phyloP scores from a whole-genome alignment of 139 green algal genomes.

The Spirogloea muscicola region DNA sequence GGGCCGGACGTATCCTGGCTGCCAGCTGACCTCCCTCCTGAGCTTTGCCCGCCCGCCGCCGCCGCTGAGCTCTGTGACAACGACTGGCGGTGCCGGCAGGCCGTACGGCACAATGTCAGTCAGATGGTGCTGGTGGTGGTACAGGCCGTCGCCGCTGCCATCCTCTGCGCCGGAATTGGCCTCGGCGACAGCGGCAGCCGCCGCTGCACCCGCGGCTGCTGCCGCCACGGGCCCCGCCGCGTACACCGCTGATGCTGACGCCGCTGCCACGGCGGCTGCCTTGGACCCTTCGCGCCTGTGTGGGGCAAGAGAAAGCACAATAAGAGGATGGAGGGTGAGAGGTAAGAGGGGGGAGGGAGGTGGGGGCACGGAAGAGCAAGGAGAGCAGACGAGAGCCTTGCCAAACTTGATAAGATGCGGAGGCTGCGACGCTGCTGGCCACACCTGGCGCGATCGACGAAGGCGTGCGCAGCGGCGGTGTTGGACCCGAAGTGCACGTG shows the following conservation, averaged over 20 bases:
- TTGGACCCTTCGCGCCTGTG: too few species aligned
- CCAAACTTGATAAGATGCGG: background rate
- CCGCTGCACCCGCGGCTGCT: slow-evolving; percentile 17
- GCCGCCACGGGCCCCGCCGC: slow-evolving; percentile 24
- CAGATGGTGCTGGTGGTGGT: too few species aligned
- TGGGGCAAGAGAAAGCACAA: too few species aligned
- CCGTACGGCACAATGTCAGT: background rate
- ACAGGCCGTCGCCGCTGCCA: background rate
- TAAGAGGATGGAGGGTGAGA: too few species aligned
- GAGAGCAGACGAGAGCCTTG: background rate
- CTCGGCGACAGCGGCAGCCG: slow-evolving; percentile 18
- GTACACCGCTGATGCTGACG: slow-evolving; percentile 51
- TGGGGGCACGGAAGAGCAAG: background rate
- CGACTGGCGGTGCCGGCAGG: too few species aligned
- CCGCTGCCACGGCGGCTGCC: slow-evolving; percentile 33
- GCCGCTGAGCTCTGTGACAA: too few species aligned
- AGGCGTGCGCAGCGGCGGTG: slow-evolving; percentile 51
- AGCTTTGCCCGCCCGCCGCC: too few species aligned
- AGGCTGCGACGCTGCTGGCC: background rate
- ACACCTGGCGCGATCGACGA: slow-evolving; percentile 47
- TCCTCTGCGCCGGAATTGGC: too few species aligned
- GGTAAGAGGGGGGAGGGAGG: background rate
- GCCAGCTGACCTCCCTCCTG: too few species aligned
- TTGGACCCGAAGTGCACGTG: slow-evolving; percentile 79
- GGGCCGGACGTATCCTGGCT: too few species aligned